Conservation (phyloP, 179 eudicot genomes). For the Beta lomatogona region DNA sequence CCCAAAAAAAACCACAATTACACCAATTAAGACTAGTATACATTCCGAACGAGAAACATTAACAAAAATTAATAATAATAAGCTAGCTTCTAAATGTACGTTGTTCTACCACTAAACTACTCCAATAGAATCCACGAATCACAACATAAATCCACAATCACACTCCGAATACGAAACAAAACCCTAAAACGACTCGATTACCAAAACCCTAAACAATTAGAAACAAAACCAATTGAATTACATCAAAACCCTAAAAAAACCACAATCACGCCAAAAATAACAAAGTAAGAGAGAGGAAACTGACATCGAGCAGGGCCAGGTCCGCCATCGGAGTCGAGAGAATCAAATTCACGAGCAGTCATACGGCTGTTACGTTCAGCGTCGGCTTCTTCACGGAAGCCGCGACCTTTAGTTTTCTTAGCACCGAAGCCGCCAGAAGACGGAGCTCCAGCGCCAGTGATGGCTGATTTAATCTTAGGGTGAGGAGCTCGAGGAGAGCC, state of each 20-base stretch:
- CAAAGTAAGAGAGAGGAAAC: slow-evolving; percentile 8
- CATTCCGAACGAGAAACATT: too few relatives aligned
- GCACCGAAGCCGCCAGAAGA: slow-evolving; percentile 30
- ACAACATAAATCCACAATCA: not conserved
- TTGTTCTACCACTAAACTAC: too few relatives aligned
- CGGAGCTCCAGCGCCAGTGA: slow-evolving; percentile 48
- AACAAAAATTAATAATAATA: not conserved
- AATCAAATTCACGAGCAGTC: slow-evolving; percentile 62
- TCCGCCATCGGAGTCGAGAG: slow-evolving; percentile 76
- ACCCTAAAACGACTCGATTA: not conserved
- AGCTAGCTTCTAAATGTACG: too few relatives aligned
- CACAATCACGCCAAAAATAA: not conserved
- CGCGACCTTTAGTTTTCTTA: slow-evolving; percentile 85
- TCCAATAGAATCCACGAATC: too few relatives aligned
- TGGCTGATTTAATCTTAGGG: slow-evolving; percentile 77
- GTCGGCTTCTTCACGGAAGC: slow-evolving; percentile 64
- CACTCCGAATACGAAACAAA: not conserved
- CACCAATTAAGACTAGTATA: too few relatives aligned
- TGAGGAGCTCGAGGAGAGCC: slow-evolving; percentile 45
- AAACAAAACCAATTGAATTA: too few relatives aligned
- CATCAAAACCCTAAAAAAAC: not conserved
- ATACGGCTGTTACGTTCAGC: slow-evolving; percentile 57
- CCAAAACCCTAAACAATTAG: not conserved
- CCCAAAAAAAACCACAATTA: too few relatives aligned
- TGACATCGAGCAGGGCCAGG: slow-evolving; percentile 84